Conservation (phyloP, 2,329 filamentous ascomycete species). For the Furcasterigmium furcatum region DNA sequence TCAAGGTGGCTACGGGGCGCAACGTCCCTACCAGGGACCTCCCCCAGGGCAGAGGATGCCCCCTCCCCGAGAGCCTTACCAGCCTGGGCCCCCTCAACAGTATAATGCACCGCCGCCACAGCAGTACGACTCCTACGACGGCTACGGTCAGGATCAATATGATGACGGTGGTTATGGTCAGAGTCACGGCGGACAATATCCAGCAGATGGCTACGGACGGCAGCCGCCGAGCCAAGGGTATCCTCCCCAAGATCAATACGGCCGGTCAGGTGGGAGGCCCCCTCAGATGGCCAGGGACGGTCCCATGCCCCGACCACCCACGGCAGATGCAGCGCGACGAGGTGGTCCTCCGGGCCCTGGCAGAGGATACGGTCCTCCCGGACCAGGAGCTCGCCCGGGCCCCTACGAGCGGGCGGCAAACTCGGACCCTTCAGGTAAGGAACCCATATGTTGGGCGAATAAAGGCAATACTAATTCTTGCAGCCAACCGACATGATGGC, state of each 20-base stretch:
- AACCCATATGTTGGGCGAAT: conserved; percentile 8
- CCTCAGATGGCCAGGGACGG: conserved; percentile 41
- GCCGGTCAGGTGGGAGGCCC: conserved; percentile 33
- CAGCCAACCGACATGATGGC: conserved; percentile 22
- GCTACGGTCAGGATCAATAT: conserved; percentile 42
- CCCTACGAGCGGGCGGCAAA: conserved; percentile 32
- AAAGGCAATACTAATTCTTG: not conserved
- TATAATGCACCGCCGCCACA: conserved; percentile 27
- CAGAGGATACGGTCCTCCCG: conserved; percentile 26
- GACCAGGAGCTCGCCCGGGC: conserved; percentile 35
- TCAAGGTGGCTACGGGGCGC: conserved; percentile 41
- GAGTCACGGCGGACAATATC: conserved; percentile 36
- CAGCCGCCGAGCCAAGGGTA: conserved; percentile 34
- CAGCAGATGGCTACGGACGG: conserved; percentile 42
- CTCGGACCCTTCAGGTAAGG: conserved; percentile 40
- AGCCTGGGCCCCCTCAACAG: conserved; percentile 25
- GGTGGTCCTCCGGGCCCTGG: conserved; percentile 26
- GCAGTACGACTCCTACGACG: conserved; percentile 43
- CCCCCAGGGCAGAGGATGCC: conserved; percentile 21
- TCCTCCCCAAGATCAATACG: conserved; percentile 42
- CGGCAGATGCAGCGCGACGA: conserved; percentile 31
- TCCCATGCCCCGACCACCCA: conserved; percentile 37
- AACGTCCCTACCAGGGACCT: conserved; percentile 45
- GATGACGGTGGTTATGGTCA: conserved; percentile 34
- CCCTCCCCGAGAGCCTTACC: conserved; percentile 33